These are phyloP conservation scores for Dioscorea alata DNA, from an alignment of 106 monocot genomes.

Conservation along the genomic window DNA sequence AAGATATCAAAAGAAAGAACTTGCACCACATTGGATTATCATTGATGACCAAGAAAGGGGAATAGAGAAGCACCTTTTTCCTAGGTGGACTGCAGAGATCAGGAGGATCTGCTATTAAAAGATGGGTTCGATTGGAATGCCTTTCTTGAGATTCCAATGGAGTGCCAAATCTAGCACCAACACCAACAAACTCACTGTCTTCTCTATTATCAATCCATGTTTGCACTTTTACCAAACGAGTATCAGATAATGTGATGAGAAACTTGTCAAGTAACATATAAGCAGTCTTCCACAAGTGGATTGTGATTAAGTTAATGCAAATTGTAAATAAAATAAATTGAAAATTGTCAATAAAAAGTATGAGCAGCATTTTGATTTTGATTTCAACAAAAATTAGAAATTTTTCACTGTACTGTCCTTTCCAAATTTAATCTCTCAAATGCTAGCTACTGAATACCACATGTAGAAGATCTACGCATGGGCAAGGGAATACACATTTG, in stretches of 20 bases:
- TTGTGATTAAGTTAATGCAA: no score
- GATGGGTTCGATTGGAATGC: slow-evolving; percentile 54
- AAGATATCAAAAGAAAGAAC: not conserved
- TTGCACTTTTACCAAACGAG: slow-evolving; percentile 92
- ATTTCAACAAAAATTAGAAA: no score
- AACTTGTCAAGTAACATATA: no score
- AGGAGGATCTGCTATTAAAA: slow-evolving; percentile 69
- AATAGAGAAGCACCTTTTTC: slow-evolving; percentile 45
- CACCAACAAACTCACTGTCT: slow-evolving; percentile 85
- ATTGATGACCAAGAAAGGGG: not conserved
- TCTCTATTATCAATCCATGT: slow-evolving; percentile 74
- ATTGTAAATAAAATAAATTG: no score
- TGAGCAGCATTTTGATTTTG: no score
- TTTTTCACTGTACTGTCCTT: no score
- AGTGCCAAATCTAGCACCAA: slow-evolving; percentile 93
- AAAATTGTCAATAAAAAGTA: no score
- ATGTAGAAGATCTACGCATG: no score
- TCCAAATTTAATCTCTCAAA: no score
- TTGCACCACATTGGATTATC: not conserved
- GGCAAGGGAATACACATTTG: no score
- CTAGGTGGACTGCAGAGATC: slow-evolving; percentile 60
- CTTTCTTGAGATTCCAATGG: slow-evolving; percentile 85
- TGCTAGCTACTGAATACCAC: no score
- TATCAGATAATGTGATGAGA: not conserved
- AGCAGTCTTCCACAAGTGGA: no score